Evolutionary conservation across 2,329 filamentous ascomycete genomes (phyloP).

Genomic region (Fusarium torreyae): DNA sequence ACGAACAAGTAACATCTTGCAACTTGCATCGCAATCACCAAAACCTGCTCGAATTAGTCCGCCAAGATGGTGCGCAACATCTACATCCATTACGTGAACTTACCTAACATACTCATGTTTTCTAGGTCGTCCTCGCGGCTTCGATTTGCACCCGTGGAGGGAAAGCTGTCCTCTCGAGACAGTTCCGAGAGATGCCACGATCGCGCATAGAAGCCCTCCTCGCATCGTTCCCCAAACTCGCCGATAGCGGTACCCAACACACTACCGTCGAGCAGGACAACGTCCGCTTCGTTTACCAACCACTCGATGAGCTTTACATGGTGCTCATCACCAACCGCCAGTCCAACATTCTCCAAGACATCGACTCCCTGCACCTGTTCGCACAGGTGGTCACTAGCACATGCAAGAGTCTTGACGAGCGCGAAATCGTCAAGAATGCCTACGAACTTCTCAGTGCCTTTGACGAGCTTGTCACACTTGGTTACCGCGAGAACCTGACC

Average conservation of each 20-base stretch:
- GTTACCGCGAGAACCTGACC: slow-evolving; percentile 96
- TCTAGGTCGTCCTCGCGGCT: slow-evolving; percentile 95
- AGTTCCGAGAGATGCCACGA: slow-evolving; percentile 97
- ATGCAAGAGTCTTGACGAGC: slow-evolving; percentile 95
- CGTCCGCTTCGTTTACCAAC: slow-evolving; percentile 99
- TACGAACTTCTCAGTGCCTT: slow-evolving; percentile 97
- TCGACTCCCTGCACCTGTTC: slow-evolving; percentile 97
- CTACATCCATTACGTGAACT: slow-evolving; percentile 5
- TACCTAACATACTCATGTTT: slow-evolving; percentile 42
- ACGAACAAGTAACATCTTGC: slow-evolving; percentile 43
- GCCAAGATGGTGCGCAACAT: slow-evolving; percentile 58
- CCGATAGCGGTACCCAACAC: slow-evolving; percentile 95
- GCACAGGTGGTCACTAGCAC: slow-evolving; percentile 97
- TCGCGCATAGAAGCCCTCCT: slow-evolving; percentile 97
- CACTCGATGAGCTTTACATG: slow-evolving; percentile 99
- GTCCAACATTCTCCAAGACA: slow-evolving; percentile 99
- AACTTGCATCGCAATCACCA: slow-evolving; percentile 41
- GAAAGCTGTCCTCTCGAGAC: slow-evolving; percentile 97
- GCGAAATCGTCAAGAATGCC: slow-evolving; percentile 94
- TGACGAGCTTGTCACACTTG: slow-evolving; percentile 95
- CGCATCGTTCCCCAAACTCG: slow-evolving; percentile 97
- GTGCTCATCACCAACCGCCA: slow-evolving; percentile 99
- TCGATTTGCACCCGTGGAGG: slow-evolving; percentile 99
- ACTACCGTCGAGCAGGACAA: slow-evolving; percentile 99
- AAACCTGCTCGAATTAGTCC: slow-evolving; percentile 43